Evolutionary conservation across 179 eudicot genomes (phyloP).

Genomic region (Actinidia chinensis): DNA sequence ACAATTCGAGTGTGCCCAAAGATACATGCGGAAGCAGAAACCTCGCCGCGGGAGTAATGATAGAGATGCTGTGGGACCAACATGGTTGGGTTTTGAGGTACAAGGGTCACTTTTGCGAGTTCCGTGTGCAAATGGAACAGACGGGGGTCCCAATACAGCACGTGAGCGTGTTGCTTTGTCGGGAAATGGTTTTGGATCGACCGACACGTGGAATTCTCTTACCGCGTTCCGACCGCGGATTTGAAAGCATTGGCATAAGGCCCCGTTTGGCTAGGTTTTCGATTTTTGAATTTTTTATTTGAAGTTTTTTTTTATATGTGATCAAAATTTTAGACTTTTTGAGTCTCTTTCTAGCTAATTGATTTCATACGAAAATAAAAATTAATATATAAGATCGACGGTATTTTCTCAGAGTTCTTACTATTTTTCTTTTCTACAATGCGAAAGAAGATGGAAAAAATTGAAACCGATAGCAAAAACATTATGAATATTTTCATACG

Average conservation of each 20-base stretch:
- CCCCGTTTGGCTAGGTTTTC: not conserved
- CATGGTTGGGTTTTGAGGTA: slow-evolving; percentile 6
- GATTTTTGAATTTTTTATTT: too few relatives aligned
- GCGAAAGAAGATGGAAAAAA: too few relatives aligned
- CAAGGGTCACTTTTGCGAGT: not conserved
- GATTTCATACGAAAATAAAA: too few relatives aligned
- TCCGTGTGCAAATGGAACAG: not conserved
- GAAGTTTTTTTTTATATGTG: too few relatives aligned
- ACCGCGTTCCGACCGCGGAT: not conserved
- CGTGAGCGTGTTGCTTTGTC: slow-evolving; percentile 12
- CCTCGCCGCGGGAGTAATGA: not conserved
- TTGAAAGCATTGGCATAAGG: not conserved
- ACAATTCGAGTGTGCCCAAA: not conserved
- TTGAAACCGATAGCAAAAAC: too few relatives aligned
- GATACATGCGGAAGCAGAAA: not conserved
- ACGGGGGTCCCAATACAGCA: not conserved
- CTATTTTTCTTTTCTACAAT: too few relatives aligned
- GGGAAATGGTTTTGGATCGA: not conserved
- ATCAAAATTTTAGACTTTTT: not conserved
- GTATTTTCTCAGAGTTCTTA: too few relatives aligned
- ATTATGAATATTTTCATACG: too few relatives aligned
- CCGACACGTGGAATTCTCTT: not conserved
- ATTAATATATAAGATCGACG: too few relatives aligned
- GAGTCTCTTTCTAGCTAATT: not conserved
- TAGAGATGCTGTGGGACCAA: not conserved